phyloP scores from a whole-genome alignment of 345 rosid species.

The Gossypium longicalyx region DNA sequence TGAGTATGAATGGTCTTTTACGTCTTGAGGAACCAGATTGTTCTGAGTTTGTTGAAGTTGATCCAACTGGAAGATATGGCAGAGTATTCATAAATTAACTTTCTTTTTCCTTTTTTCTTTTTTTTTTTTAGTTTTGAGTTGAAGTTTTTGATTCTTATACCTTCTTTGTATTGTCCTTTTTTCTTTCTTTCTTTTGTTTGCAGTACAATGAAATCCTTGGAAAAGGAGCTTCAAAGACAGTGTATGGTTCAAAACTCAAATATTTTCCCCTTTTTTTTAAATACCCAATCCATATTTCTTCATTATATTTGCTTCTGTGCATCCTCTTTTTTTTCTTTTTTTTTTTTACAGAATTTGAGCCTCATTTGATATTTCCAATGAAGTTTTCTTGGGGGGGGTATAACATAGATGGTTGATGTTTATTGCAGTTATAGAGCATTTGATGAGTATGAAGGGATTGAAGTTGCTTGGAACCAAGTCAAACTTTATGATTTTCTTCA shows the following conservation, averaged over 20 bases:
- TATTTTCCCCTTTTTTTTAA: constrained; percentile 3
- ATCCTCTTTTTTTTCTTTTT: background rate
- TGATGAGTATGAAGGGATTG: constrained; percentile 90
- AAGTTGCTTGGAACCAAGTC: constrained; percentile 99
- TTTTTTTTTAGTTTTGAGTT: constrained; percentile 11
- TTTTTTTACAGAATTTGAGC: constrained; percentile 13
- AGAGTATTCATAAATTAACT: constrained; percentile 40
- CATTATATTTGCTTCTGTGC: background rate
- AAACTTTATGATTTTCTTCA: constrained; percentile 87
- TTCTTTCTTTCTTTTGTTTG: constrained; percentile 16
- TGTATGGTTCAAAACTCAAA: constrained; percentile 47
- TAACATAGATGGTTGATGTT: constrained; percentile 23
- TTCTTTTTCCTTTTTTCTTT: constrained; percentile 13
- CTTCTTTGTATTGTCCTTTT: background rate
- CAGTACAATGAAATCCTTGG: constrained; percentile 94
- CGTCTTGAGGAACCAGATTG: constrained; percentile 44
- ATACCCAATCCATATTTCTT: constrained; percentile 26
- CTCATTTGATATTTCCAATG: constrained; percentile 15
- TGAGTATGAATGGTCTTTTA: constrained; percentile 60
- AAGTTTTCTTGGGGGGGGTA: background rate
- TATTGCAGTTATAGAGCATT: constrained; percentile 80
- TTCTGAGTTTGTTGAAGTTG: constrained; percentile 88
- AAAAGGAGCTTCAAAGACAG: constrained; percentile 96
- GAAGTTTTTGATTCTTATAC: constrained; percentile 10
- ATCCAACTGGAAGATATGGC: constrained; percentile 98